Evolutionary conservation across 345 rosid genomes (phyloP), one percentile per base, ranked within the genome.

Genomic region (Lepidium sativum): DNA sequence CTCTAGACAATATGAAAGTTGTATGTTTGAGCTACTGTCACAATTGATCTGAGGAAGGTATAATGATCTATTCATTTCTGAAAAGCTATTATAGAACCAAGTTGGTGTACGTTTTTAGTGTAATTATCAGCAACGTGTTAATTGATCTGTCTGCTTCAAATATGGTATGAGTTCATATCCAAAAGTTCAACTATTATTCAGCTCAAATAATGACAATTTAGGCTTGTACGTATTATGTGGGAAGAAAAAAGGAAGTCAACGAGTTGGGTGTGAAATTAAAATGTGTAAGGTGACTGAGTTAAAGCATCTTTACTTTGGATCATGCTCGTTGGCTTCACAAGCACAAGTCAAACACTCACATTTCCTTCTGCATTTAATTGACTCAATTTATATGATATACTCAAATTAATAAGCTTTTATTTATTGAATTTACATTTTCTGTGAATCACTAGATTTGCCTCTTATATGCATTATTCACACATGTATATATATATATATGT

Each of bases 291-390:
- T 35, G 37, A 10, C 16, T 20, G 25, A 48, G 25, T 25, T 7
- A 47, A 47, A 47, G 44, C 67, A 62, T 47, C 20, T 14, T 34
- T 34, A 49, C 57, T 48, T 48, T 34, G 35, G 23, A 35, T 45
- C 56, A 63, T 63, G 67, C 37, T 23, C 25, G 47, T 37, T 63
- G 47, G 67, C 25, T 49, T 37, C 57, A 63, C 57, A 10, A 38
- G 57, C 57, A 63, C 37, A 48, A 48, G 67, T 63, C 67, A 63
- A 63, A 63, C 67, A 21, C 57, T 63, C 67, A 9, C 56, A 37
- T 15, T 49, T 63, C 37, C 68, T 63, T 63, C 57, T 49, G 47
- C 68, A 49, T 63, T 63, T 14, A 63, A 63, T 49, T 43, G 41
- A 16, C 6, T 39, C 8, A 6, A 8, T 1, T 4, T 21, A 21